Evolutionary conservation across 768 basidiomycete species (phyloP).

Genomic region (Boletus rex-veris): DNA sequence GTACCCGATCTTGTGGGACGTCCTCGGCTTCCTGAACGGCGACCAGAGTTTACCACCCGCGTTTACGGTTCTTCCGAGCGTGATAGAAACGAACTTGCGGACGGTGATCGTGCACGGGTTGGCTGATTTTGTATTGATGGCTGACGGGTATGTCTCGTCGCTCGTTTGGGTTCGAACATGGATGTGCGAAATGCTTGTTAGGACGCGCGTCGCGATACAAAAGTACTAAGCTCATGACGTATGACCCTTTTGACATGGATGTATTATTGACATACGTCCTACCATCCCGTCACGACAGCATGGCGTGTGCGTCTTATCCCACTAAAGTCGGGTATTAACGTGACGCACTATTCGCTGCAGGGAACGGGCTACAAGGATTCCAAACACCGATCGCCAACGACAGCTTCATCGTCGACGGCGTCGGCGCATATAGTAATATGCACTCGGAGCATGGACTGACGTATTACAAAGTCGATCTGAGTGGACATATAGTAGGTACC

Average conservation of each 20-base stretch:
- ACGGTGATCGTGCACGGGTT: too few relatives aligned
- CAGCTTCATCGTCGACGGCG: constrained; percentile 66
- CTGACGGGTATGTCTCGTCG: too few relatives aligned
- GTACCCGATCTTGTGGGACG: constrained; percentile 73
- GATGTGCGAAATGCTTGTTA: constrained; percentile 11
- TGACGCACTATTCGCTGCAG: constrained; percentile 10
- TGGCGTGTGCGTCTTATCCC: too few relatives aligned
- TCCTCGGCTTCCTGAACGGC: constrained; percentile 74
- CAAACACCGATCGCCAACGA: constrained; percentile 62
- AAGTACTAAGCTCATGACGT: constrained; percentile 43
- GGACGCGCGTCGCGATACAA: constrained; percentile 60
- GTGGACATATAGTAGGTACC: constrained; percentile 80
- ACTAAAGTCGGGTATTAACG: not conserved
- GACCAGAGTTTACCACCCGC: constrained; percentile 61
- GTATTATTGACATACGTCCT: too few relatives aligned
- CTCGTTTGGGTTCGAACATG: too few relatives aligned
- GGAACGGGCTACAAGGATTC: constrained; percentile 70
- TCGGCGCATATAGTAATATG: constrained; percentile 62
- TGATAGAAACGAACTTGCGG: constrained; percentile 71
- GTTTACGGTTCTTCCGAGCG: constrained; percentile 64
- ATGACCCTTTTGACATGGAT: too few relatives aligned
- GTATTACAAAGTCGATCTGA: constrained; percentile 61
- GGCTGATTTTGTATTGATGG: too few relatives aligned
- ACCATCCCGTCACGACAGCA: too few relatives aligned
- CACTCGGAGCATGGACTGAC: constrained; percentile 68